Conservation (phyloP, 202 grass and related monocot species). For the Bolboschoenoplectus hybrid region DNA sequence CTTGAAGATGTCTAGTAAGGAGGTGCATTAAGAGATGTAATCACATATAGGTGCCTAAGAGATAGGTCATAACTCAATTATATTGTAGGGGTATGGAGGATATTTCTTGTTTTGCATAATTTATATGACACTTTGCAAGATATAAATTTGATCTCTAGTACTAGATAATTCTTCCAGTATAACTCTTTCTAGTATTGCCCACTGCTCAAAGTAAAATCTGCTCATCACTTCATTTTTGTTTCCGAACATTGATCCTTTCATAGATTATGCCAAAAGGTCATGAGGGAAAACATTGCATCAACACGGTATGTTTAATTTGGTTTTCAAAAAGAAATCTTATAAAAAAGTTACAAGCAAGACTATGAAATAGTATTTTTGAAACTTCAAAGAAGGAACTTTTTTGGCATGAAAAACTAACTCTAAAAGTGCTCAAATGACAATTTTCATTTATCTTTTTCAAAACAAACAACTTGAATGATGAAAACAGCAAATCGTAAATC, state of each 20-base stretch:
- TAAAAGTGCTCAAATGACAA: not conserved
- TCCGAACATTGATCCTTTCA: not conserved
- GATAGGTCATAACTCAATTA: constrained; percentile 10
- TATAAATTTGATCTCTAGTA: not conserved
- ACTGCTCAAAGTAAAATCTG: not conserved
- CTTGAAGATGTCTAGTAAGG: not conserved
- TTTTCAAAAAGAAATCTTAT: not conserved
- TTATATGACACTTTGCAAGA: not conserved
- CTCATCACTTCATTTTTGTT: constrained; percentile 8
- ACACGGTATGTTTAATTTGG: constrained; percentile 14
- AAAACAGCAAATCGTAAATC: not conserved
- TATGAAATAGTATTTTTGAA: not conserved
- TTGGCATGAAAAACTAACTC: not conserved
- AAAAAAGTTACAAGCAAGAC: not conserved
- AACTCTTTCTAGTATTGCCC: not conserved
- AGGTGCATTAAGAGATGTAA: not conserved
- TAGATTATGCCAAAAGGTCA: not conserved
- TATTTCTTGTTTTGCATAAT: constrained; percentile 28
- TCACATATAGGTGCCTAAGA: not conserved
- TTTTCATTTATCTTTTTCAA: not conserved
- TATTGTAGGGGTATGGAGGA: not conserved
- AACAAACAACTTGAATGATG: constrained; percentile 13
- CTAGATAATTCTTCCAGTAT: not conserved
- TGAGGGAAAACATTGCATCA: constrained; percentile 9
- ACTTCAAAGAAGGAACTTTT: not conserved